Base-by-base conservation (phyloP, 306 rosid genomes). In the Canavalia ensiformis region DNA sequence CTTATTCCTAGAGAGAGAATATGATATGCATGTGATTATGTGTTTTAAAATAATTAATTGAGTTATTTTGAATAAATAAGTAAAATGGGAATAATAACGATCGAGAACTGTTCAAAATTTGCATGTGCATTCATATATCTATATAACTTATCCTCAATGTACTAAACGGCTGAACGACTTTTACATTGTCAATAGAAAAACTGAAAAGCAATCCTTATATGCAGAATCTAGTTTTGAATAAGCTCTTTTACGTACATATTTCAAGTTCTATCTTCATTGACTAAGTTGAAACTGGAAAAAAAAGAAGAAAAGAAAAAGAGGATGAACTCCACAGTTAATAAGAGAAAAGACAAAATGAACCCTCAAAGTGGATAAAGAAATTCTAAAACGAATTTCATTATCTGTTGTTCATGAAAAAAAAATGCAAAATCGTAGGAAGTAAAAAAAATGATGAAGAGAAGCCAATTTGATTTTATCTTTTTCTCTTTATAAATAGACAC, bases 181-280 rank as follows among this genome's bases (percentile, higher is more conserved):
- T 52, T 77, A 11, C 54, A 29, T 28, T 77, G 81, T 66, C 74
- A 77, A 77, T 52, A 25, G 52, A 18, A 46, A n/a, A 65, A 3
- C 52, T 1, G 2, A 77, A 54, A 77, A 49, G 30, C 34, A 75
- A 75, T 75, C 60, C 31, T 31, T 47, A 44, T 3, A 29, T 13
- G 4, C 7, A 33, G 1, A 56, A 72, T 8, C 52, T 10, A 7
- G 11, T 58, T 74, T 57, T 44, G 52, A 44, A 59, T 33, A 42
- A 54, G 66, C 25, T 72, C 41, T 55, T 41, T 0, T 41, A 35
- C 7, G n/a, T 45, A 28, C 45, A 2, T 30, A 33, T 45, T 13
- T 59, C 49, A 12, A n/a, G 8, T 31, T 29, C 72, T 18, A 46
- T 76, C 41, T 47, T 60, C 47, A 75, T 75, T 46, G 71, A 75